These are phyloP conservation scores for Gossypium raimondii DNA, from an alignment of 345 rosid species.

Conservation along the genomic window DNA sequence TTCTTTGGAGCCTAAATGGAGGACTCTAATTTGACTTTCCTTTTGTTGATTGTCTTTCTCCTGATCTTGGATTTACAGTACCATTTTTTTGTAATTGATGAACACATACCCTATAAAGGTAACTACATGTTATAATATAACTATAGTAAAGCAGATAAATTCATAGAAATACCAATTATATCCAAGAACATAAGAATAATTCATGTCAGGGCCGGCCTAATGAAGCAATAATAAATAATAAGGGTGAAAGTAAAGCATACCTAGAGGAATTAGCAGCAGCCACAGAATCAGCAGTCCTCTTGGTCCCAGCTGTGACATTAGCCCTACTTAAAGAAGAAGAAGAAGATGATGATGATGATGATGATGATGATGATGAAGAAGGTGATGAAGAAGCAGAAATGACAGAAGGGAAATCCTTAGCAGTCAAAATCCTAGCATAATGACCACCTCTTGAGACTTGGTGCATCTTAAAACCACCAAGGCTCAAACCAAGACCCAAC, in stretches of 20 bases:
- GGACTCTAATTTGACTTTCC: neutral
- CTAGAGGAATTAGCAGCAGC: conserved; percentile 43
- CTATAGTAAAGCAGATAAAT: neutral
- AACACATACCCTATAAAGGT: neutral
- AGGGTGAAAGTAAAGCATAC: conserved; percentile 25
- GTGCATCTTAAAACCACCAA: conserved; percentile 34
- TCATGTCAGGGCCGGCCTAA: neutral
- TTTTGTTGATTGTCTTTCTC: neutral
- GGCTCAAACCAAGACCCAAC: conserved; percentile 63
- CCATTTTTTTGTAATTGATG: neutral
- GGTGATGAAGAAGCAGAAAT: conserved; percentile 19
- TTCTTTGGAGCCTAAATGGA: neutral
- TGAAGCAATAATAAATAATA: neutral
- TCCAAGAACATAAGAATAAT: conserved; percentile 2
- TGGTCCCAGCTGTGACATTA: conserved; percentile 51
- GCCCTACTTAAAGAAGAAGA: conserved; percentile 50
- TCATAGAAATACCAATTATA: neutral
- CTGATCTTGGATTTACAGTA: neutral
- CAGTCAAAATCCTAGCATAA: conserved; percentile 48
- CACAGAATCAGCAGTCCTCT: conserved; percentile 70
- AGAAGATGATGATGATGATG: neutral
- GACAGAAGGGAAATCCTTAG: conserved; percentile 43
- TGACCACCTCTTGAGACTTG: conserved; percentile 27
- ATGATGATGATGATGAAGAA: too few relatives aligned
- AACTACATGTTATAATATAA: neutral